Percentiles rank a stretch among this genome's conserved stretches.
phyloP scores from a whole-genome alignment of 306 rosid genomes.

The Echinosophora koreensis region DNA sequence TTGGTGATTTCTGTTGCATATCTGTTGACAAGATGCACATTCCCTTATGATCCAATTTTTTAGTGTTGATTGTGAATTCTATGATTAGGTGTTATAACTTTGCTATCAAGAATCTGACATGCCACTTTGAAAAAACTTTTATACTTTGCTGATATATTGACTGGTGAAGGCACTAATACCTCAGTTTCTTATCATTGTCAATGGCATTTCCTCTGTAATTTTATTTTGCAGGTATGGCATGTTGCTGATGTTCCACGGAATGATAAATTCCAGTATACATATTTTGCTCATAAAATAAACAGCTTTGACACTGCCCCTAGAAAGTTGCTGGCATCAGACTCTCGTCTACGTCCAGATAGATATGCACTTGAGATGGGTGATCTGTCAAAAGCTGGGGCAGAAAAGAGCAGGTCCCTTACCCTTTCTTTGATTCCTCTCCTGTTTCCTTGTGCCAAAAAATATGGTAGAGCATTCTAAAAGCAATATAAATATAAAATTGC shows the following conservation, averaged over 20 bases:
- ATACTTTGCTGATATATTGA: constrained; percentile 30
- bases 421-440: constrained; percentile 38
- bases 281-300: constrained; percentile 90
- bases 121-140: background rate
- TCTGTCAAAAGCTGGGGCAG: constrained; percentile 84
- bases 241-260: constrained; percentile 76
- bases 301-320: constrained; percentile 86
- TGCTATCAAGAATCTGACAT: constrained; percentile 30
- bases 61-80: constrained; percentile 26
- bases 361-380: constrained; percentile 88
- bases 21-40: background rate
- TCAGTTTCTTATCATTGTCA: constrained; percentile 15
- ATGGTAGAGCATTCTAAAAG: constrained; percentile 34
- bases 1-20: background rate
- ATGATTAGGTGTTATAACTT: constrained; percentile 11
- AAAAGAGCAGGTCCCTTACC: constrained; percentile 74
- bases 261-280: constrained; percentile 83
- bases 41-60: background rate
- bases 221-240: constrained; percentile 81
- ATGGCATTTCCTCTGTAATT: constrained; percentile 40
- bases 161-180: constrained; percentile 17
- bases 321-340: constrained; percentile 84
- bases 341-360: constrained; percentile 95
- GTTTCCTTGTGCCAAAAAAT: background rate
- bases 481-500: constrained; percentile 24